These are phyloP conservation scores for Ascochyta rabiei DNA, from an alignment of 2,329 filamentous ascomycete genomes.

Conservation along the genomic window DNA sequence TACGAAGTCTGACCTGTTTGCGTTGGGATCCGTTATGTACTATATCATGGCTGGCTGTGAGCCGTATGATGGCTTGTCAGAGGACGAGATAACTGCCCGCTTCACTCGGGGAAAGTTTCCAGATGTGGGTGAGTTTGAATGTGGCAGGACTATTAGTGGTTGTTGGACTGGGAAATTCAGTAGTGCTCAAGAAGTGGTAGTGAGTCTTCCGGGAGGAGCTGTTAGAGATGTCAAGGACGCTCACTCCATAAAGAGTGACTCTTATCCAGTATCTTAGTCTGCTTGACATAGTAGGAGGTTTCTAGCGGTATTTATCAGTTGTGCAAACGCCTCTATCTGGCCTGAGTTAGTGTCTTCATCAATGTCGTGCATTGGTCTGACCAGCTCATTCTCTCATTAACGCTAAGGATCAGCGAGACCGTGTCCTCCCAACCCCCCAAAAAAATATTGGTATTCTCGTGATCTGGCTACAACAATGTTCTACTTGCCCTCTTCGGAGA, in stretches of 20 bases:
- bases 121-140: constrained; percentile 29
- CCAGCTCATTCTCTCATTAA: constrained; percentile 33
- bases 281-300: background rate
- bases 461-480: constrained; percentile 12
- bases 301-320: background rate
- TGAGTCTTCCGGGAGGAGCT: constrained; percentile 1
- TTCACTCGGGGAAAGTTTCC: constrained; percentile 38
- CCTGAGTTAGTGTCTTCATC: constrained; percentile 5
- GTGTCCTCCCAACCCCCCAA: constrained; percentile 8
- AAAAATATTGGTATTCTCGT: constrained; percentile 20
- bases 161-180: constrained; percentile 36
- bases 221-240: background rate
- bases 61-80: constrained; percentile 38
- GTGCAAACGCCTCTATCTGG: background rate
- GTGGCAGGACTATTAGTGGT: constrained; percentile 34
- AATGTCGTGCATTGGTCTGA: constrained; percentile 24
- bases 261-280: background rate
- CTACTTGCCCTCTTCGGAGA: constrained; percentile 1
- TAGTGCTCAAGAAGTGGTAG: constrained; percentile 22
- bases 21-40: constrained; percentile 46
- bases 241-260: background rate
- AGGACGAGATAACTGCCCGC: constrained; percentile 35
- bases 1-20: constrained; percentile 43
- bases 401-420: constrained; percentile 12
- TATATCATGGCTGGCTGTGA: constrained; percentile 42